Percentiles rank a stretch among this genome's conserved stretches.
These are phyloP conservation scores for Debaryomycetaceae sp. DNA, from an alignment of 1,139 yeast species.

Conservation along the genomic window DNA sequence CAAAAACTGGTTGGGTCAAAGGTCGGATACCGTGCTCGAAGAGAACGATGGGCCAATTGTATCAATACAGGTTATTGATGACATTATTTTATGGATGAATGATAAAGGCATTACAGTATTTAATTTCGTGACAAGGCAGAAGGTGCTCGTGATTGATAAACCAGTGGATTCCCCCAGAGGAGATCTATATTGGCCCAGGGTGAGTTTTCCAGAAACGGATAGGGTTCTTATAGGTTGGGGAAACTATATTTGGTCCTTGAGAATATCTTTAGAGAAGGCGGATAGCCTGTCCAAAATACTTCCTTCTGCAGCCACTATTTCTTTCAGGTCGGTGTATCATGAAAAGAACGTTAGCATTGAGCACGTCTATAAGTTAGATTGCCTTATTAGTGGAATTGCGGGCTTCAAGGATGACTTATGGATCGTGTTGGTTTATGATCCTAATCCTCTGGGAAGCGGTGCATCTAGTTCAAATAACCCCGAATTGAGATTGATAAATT, in stretches of 20 bases:
- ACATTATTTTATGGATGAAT: conserved; percentile 78
- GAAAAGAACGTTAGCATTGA: conserved; percentile 61
- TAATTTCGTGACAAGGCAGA: conserved; percentile 44
- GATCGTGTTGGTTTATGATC: conserved; percentile 56
- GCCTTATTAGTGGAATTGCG: conserved; percentile 74
- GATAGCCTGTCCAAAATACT: conserved; percentile 29
- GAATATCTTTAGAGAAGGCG: conserved; percentile 35
- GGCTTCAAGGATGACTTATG: conserved; percentile 66
- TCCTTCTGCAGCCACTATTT: conserved; percentile 66
- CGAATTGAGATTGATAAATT: conserved; percentile 67
- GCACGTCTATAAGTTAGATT: conserved; percentile 52
- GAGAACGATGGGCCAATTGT: conserved; percentile 72
- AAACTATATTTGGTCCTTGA: conserved; percentile 68
- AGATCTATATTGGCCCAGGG: conserved; percentile 82
- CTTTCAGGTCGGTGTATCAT: conserved; percentile 48
- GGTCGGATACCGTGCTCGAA: conserved; percentile 64
- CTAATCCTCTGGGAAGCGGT: conserved; percentile 30
- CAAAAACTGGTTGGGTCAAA: conserved; percentile 81
- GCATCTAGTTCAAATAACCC: conserved; percentile 46
- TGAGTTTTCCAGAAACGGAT: conserved; percentile 65
- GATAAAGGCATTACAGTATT: conserved; percentile 71
- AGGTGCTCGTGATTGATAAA: conserved; percentile 50
- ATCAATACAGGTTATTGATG: conserved; percentile 57
- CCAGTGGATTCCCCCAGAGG: conserved; percentile 67
- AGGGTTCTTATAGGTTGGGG: conserved; percentile 83